A percentile compares a stretch with the other conserved stretches of the same genome.
Evolutionary conservation across 2,329 filamentous ascomycete species (phyloP).

Genomic region (Botrytis elliptica): DNA sequence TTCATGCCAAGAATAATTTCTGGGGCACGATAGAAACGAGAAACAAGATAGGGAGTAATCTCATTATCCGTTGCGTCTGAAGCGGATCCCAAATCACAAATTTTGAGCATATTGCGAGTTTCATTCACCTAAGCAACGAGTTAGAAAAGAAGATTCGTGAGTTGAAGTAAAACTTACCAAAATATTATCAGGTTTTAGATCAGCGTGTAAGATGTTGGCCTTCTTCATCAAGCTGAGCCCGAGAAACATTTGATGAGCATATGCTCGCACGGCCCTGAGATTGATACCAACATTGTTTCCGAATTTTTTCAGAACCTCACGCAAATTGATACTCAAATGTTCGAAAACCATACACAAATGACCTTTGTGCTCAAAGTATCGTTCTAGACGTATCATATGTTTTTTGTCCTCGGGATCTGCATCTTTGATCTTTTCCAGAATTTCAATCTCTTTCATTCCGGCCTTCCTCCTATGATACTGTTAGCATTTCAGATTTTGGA

Average conservation of each 20-base stretch:
- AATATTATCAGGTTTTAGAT: conserved; percentile 97
- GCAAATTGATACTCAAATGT: conserved; percentile 87
- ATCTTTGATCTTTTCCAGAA: conserved; percentile 81
- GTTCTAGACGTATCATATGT: conserved; percentile 84
- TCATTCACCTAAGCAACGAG: conserved; percentile 63
- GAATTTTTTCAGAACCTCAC: conserved; percentile 93
- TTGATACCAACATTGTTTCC: conserved; percentile 93
- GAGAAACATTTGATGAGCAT: conserved; percentile 92
- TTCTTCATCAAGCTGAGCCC: conserved; percentile 84
- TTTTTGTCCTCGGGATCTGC: conserved; percentile 87
- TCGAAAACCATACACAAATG: conserved; percentile 98
- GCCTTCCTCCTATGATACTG: conserved; percentile 62
- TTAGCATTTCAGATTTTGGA: conserved; percentile 31
- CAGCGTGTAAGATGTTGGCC: conserved; percentile 91
- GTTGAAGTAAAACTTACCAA: conserved; percentile 45
- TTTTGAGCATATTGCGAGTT: conserved; percentile 79
- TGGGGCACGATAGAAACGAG: conserved; percentile 93
- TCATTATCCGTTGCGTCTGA: conserved; percentile 88
- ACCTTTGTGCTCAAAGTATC: conserved; percentile 88
- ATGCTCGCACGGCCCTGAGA: conserved; percentile 79
- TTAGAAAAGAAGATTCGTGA: background rate
- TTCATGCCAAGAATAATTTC: conserved; percentile 97
- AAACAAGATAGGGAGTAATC: conserved; percentile 91
- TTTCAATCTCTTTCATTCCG: conserved; percentile 90
- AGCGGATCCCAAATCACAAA: conserved; percentile 96